phyloP scores from a whole-genome alignment of 2,329 filamentous ascomycete genomes.

The Aspergillus tubingensis region DNA sequence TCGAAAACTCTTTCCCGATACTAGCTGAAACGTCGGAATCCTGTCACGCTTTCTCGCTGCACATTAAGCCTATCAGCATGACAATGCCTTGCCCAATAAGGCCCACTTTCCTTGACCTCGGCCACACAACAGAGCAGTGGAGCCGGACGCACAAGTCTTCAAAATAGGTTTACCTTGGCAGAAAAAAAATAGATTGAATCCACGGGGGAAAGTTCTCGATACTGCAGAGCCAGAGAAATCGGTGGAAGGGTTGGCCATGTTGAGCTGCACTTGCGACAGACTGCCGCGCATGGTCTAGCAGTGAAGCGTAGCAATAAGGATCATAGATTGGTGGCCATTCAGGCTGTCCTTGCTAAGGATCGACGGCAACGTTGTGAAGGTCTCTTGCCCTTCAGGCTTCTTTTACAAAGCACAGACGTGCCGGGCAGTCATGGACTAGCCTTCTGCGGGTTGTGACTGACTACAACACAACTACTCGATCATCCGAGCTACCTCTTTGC shows the following conservation, averaged over 20 bases:
- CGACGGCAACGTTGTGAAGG: not conserved
- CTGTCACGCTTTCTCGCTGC: not conserved
- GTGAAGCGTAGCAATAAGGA: not conserved
- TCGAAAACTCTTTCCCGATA: not conserved
- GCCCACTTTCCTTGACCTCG: not conserved
- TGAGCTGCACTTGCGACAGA: no score
- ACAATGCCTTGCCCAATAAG: not conserved
- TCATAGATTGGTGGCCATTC: not conserved
- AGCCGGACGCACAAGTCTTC: not conserved
- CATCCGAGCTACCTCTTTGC: not conserved
- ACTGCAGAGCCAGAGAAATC: not conserved
- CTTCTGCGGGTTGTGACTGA: not conserved
- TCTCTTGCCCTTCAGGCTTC: not conserved
- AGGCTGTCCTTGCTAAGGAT: not conserved
- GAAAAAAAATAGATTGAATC: not conserved
- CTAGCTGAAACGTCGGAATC: not conserved
- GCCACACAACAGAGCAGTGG: not conserved
- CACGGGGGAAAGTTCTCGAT: not conserved
- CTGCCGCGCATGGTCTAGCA: no score
- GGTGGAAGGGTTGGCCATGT: not conserved
- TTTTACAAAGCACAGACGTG: not conserved
- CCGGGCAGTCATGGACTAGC: not conserved
- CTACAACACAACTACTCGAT: not conserved
- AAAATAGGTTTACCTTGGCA: not conserved
- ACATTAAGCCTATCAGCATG: not conserved